phyloP scores from a whole-genome alignment of 2,329 filamentous ascomycete species.

The Penicillium sclerotiorum region DNA sequence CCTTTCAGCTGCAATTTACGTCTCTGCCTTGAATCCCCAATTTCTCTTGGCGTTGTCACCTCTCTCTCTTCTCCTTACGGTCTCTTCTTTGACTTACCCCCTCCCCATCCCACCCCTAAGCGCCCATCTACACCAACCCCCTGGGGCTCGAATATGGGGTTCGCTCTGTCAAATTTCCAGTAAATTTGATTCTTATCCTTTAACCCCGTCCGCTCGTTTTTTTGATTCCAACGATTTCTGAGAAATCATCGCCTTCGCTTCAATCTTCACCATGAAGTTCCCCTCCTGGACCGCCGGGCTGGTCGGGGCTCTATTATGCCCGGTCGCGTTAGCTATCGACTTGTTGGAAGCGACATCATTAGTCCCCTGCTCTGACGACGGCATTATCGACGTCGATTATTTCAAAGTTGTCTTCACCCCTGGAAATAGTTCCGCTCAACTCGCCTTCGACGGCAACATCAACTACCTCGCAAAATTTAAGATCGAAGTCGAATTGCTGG shows the following conservation, averaged over 20 bases:
- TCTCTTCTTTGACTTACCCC: background rate
- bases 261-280: constrained; percentile 20
- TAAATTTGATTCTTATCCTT: background rate
- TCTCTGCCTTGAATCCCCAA: background rate
- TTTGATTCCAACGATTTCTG: background rate
- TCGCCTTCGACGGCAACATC: constrained; percentile 77
- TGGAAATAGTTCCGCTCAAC: constrained; percentile 45
- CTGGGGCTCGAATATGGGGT: constrained; percentile 4
- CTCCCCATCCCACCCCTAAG: background rate
- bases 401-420: constrained; percentile 45
- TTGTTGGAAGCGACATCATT: constrained; percentile 22
- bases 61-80: background rate
- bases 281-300: constrained; percentile 16
- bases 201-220: constrained; percentile 1
- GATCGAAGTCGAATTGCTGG: constrained; percentile 74
- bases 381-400: constrained; percentile 18
- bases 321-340: constrained; percentile 15
- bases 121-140: background rate
- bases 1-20: background rate
- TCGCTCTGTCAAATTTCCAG: background rate
- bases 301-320: constrained; percentile 9
- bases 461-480: constrained; percentile 78
- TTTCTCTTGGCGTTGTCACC: background rate
- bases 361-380: constrained; percentile 20
- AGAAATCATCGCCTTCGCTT: background rate